These are phyloP conservation scores for Scheffersomyces amazonensis DNA, from an alignment of 805 yeast species.

Conservation along the genomic window DNA sequence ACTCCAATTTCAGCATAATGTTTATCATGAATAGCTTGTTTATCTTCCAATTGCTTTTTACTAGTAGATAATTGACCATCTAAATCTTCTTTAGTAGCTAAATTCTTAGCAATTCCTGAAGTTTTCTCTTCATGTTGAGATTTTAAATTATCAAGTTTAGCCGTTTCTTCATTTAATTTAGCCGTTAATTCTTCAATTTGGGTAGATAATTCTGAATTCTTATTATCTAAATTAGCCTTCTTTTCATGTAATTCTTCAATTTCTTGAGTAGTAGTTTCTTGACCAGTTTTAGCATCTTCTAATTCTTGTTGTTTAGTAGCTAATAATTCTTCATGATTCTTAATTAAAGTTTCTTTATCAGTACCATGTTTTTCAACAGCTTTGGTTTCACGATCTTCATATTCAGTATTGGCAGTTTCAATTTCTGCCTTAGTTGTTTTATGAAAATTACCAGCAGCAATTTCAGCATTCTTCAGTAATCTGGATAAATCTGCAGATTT, in stretches of 20 bases:
- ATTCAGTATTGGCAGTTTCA: slow-evolving; percentile 43
- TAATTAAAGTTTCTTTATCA: slow-evolving; percentile 40
- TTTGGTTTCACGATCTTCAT: slow-evolving; percentile 42
- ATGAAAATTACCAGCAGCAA: slow-evolving; percentile 36
- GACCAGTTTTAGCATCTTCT: slow-evolving; percentile 38
- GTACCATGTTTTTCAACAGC: slow-evolving; percentile 45
- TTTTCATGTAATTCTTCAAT: slow-evolving; percentile 44
- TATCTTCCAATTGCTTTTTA: slow-evolving; percentile 33
- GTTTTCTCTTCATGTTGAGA: slow-evolving; percentile 27
- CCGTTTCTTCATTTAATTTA: slow-evolving; percentile 38
- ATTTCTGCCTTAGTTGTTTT: slow-evolving; percentile 40
- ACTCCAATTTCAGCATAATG: slow-evolving; percentile 43
- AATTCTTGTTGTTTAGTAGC: slow-evolving; percentile 44
- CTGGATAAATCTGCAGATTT: slow-evolving; percentile 22
- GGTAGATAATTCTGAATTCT: slow-evolving; percentile 34
- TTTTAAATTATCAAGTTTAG: slow-evolving; percentile 29
- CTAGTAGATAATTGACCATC: slow-evolving; percentile 33
- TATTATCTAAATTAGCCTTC: slow-evolving; percentile 38
- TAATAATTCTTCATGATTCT: slow-evolving; percentile 44
- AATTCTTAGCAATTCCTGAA: slow-evolving; percentile 23
- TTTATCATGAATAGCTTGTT: slow-evolving; percentile 33
- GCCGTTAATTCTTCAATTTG: slow-evolving; percentile 43
- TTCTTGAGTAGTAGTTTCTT: slow-evolving; percentile 40
- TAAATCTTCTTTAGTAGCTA: slow-evolving; percentile 39
- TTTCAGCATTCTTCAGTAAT: slow-evolving; percentile 24